Percentiles rank a stretch among this genome's conserved stretches.
These are phyloP conservation scores for Fraxinus platypoda DNA, from an alignment of 305 asterid species.

Conservation along the genomic window DNA sequence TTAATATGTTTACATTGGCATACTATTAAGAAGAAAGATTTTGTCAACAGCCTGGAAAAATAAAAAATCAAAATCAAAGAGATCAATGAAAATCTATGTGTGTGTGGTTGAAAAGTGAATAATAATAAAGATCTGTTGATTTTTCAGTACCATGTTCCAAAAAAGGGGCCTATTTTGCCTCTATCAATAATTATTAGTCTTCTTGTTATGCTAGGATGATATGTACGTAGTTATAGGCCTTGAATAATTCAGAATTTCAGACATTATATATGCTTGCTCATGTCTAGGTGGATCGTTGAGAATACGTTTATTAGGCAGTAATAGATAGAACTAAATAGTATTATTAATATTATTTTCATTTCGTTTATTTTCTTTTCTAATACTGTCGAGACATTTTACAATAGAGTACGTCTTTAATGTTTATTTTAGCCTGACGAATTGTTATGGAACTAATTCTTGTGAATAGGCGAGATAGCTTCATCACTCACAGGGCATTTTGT, in stretches of 20 bases:
- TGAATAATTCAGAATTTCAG: neutral
- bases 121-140: constrained; percentile 6
- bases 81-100: neutral
- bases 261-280: neutral
- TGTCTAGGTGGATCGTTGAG: neutral
- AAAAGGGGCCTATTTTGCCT: neutral
- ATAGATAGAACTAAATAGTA: neutral
- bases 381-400: neutral
- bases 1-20: neutral
- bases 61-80: neutral
- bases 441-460: neutral
- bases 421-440: neutral
- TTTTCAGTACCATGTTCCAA: neutral
- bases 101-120: neutral
- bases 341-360: neutral
- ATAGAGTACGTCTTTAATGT: neutral
- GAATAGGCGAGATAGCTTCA: constrained; percentile 85
- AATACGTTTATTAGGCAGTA: neutral
- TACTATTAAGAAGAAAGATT: neutral
- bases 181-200: neutral
- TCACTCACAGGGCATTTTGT: constrained; percentile 92
- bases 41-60: neutral
- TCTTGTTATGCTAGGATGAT: neutral
- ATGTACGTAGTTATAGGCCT: neutral
- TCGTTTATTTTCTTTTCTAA: neutral